Conservation (phyloP, 164 flowering plant species). For the Tetrastigma voinierianum region DNA sequence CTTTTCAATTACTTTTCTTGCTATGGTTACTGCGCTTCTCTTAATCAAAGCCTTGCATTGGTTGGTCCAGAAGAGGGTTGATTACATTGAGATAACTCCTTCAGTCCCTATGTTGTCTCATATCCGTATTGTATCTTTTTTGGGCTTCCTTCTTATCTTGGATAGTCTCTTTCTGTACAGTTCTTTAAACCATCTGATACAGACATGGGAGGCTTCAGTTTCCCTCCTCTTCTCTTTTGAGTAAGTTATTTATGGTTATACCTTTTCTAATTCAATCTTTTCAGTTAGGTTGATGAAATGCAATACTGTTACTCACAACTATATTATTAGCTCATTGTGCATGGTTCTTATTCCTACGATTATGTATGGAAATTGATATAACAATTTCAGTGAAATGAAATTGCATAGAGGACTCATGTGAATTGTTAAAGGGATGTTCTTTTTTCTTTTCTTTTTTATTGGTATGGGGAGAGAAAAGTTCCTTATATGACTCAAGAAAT, state of each 20-base stretch:
- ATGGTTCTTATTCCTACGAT: too few relatives aligned
- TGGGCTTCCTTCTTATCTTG: slow-evolving; percentile 78
- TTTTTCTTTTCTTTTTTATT: too few relatives aligned
- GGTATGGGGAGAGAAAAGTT: too few relatives aligned
- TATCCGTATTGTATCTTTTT: slow-evolving; percentile 78
- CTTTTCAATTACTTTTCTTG: slow-evolving; percentile 80
- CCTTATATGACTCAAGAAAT: too few relatives aligned
- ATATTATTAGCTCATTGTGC: too few relatives aligned
- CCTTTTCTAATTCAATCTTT: not conserved
- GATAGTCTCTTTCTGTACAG: slow-evolving; percentile 76
- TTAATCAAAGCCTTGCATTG: slow-evolving; percentile 91
- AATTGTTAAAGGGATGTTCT: too few relatives aligned
- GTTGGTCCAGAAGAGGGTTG: slow-evolving; percentile 98
- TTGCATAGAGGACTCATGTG: too few relatives aligned
- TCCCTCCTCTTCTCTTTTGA: slow-evolving; percentile 94
- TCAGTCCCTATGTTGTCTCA: slow-evolving; percentile 79
- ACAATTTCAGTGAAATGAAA: too few relatives aligned
- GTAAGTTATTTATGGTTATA: slow-evolving; percentile 49
- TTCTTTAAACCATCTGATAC: slow-evolving; percentile 57
- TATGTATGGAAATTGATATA: too few relatives aligned
- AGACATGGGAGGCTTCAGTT: slow-evolving; percentile 80
- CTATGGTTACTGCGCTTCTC: slow-evolving; percentile 83
- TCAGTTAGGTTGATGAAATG: not conserved
- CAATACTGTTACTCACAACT: too few relatives aligned
- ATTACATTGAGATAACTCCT: slow-evolving; percentile 97